Base-by-base conservation (phyloP, 345 rosid genomes). In the Pelargonium nanum region DNA sequence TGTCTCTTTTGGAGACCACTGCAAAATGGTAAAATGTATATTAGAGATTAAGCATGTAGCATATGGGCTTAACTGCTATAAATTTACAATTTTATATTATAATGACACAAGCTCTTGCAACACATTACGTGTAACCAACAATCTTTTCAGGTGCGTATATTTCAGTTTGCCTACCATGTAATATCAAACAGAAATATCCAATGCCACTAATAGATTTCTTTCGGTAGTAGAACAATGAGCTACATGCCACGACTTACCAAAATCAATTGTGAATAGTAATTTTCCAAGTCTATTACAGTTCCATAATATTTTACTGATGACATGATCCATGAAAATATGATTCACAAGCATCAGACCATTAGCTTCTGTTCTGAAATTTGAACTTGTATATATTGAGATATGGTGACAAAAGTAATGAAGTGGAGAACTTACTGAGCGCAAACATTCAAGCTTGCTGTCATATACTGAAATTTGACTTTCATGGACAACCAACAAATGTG, bases 1-100 rank as follows among this genome's bases (percentile, higher is more conserved):
- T 22, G 63, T n/a, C 10, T 81, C 85, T 67, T 72, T 72, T 12
- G 85, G 85, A 64, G 67, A 66, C 81, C 85, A 78, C 85, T 78
- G 75, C 68, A 70, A 55, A 23, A 56, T 23, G 59, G 59, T 23
- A 25, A 56, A 56, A 24, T 23, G n/a, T 16, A 23, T n/a, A 24
- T 25, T 53, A 21, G 19, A 24, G 22, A 53, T 4, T n/a, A 24
- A 19, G 56, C 19, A 22, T 24, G 24, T 56, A 19, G 30, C 59
- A 24, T 13, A 30, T n/a, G n/a, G 5, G 28, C 28, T 16, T 26
- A 52, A 55, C 25, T 55, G n/a, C 19, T 55, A 22, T 55, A 56
- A n/a, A 8, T 56, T 25, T 22, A 9, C 20, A 9, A 23, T 24
- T 17, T 19, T 25, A 22, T 53, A 25, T 34, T 34, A 19, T 56